Evolutionary conservation across 1,139 yeast genomes (phyloP).

Genomic region (Kazachstania sp.): DNA sequence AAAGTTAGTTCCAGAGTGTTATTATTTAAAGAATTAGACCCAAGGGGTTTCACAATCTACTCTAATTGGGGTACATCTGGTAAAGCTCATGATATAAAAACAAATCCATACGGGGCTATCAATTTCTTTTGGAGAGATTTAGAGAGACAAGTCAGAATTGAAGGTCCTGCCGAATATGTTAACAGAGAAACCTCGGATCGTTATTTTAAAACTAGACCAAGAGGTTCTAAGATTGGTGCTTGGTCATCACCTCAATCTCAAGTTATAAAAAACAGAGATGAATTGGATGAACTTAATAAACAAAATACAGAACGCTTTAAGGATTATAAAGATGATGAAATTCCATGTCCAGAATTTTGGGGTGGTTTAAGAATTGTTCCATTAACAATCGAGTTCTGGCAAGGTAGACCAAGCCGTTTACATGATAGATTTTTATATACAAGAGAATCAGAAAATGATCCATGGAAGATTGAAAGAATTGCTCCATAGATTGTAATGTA

Average conservation of each 20-base stretch:
- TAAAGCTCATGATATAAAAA: conserved; percentile 58
- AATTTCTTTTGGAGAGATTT: conserved; percentile 88
- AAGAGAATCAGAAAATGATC: conserved; percentile 41
- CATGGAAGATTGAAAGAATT: conserved; percentile 60
- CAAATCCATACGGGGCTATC: conserved; percentile 72
- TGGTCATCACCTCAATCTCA: conserved; percentile 92
- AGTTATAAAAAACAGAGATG: conserved; percentile 47
- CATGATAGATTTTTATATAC: conserved; percentile 79
- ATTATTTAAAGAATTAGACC: conserved; percentile 78
- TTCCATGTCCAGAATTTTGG: conserved; percentile 92
- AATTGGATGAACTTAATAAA: conserved; percentile 46
- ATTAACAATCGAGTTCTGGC: conserved; percentile 91
- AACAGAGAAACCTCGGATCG: conserved; percentile 63
- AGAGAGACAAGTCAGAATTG: conserved; percentile 89
- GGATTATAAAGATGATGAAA: conserved; percentile 41
- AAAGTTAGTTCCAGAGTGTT: conserved; percentile 77
- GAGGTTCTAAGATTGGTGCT: conserved; percentile 90
- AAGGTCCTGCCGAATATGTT: conserved; percentile 72
- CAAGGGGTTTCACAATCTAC: conserved; percentile 72
- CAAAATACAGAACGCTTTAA: conserved; percentile 49
- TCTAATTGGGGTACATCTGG: conserved; percentile 87
- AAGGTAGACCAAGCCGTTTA: conserved; percentile 83
- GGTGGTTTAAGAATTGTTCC: conserved; percentile 89
- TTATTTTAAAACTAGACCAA: conserved; percentile 78
- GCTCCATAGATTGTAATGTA: conserved; percentile 48